These are phyloP conservation scores for Blastocystis sp. DNA, from an alignment of 352 stramenopile species.

Conservation along the genomic window DNA sequence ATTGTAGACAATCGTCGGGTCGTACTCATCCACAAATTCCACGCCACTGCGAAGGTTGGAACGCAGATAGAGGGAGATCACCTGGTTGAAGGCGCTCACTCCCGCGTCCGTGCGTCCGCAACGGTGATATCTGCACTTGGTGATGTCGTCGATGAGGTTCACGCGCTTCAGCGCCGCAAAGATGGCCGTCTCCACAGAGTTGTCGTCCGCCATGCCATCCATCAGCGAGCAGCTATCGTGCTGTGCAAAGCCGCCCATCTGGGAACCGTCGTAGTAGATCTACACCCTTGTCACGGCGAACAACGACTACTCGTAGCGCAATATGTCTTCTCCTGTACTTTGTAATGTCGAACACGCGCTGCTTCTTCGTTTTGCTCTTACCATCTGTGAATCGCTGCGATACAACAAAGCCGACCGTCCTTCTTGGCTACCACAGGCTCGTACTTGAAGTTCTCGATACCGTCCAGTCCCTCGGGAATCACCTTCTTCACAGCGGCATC, in stretches of 20 bases:
- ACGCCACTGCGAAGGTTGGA: slow-evolving; percentile 44
- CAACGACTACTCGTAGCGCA: not conserved
- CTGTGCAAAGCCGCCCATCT: slow-evolving; percentile 40
- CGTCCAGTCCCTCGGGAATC: slow-evolving; percentile 48
- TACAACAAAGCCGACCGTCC: not conserved
- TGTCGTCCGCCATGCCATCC: slow-evolving; percentile 27
- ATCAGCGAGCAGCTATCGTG: slow-evolving; percentile 21
- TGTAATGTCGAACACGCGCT: slow-evolving; percentile 49
- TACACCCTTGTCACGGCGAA: not conserved
- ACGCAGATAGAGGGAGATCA: slow-evolving; percentile 53
- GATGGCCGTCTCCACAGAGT: slow-evolving; percentile 31
- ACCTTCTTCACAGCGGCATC: slow-evolving; percentile 32
- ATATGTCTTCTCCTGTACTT: slow-evolving; percentile 50
- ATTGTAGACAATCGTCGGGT: slow-evolving; percentile 11
- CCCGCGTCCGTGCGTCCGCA: slow-evolving; percentile 46
- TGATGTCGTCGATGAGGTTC: slow-evolving; percentile 53
- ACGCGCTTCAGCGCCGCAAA: slow-evolving; percentile 38
- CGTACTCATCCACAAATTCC: slow-evolving; percentile 50
- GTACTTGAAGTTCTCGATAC: slow-evolving; percentile 37
- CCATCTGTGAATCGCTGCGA: not conserved
- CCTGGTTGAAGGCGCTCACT: slow-evolving; percentile 53
- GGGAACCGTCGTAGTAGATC: slow-evolving; percentile 50
- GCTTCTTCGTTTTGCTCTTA: slow-evolving; percentile 18
- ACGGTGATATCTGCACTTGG: slow-evolving; percentile 45
- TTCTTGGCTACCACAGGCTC: not conserved